Evolutionary conservation across 164 flowering plant species (phyloP), one percentile per base, ranked within the genome.

Genomic region (Vitis rupestris): DNA sequence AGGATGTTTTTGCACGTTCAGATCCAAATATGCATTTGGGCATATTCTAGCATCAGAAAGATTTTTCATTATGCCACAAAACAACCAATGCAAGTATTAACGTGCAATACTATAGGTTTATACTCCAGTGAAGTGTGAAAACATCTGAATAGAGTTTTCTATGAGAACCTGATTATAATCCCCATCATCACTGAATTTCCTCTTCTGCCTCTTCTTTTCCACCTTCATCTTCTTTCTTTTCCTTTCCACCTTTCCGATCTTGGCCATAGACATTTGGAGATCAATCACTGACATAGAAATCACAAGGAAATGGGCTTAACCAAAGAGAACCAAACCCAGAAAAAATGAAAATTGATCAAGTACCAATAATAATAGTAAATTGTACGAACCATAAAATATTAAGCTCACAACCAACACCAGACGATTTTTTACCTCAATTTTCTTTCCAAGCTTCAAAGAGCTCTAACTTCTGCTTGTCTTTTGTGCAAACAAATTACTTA

Each of bases 391-490:
- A 31, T 31, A 31, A 31, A 31, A 31, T 31, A 31, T 31, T 3
- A 59, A 50, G 54, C 48, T 8, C 15, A 37, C 17, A 19, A 8
- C 8, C 7, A 63, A 31, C 44, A 3, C 7, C 44, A 31, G 7
- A 31, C 44, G 15, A 17, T 31, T 6, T 15, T 37, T 51, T 75
- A 84, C 86, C 84, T 79, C 61, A 72, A 13, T 2, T 62, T 78
- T 72, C 68, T 76, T 60, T 70, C 83, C 87, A 73, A 85, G 81
- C 74, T 85, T 85, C 90, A 72, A 83, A 76, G n/a, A 73, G 4
- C 70, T 85, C 87, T 29, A 87, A 30, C 72, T 74, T 82, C 50
- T 73, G 67, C 72, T 73, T 4, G 61, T 67, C 90, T 87, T 80
- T 57, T 15, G 66, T 56, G 44, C n/a, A 67, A 61, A 68, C 48